Evolutionary conservation across 2,329 filamentous ascomycete genomes (phyloP), one percentile per base, ranked within the genome.

Genomic region (Pseudogymnoascus sp.): DNA sequence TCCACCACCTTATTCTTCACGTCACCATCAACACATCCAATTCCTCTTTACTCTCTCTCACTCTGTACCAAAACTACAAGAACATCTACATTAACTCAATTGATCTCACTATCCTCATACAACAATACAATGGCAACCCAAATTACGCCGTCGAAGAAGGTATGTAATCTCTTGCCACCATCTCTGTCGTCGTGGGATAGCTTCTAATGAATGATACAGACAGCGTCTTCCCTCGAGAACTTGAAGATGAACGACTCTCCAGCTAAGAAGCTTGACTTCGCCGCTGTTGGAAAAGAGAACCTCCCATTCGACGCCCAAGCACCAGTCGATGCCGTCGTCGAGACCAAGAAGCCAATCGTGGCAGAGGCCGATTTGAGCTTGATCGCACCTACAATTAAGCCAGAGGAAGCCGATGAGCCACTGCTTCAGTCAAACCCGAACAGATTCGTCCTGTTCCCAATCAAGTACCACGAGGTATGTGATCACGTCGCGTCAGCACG

Each of bases 391-490:
- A 77, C 77, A 21, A 80, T 87, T 74, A 88, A 88, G 78, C 70
- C 83, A 28, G 82, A 89, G 60, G 91, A 96, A 78, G 83, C 84
- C 64, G 84, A 92, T 64, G 95, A 99, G 84, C 95, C 95, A 64
- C 83, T 99, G 61, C 86, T 99, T 5, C 89, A 92, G 76, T 95
- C 97, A 80, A 99, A 99, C 80, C 89, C 92, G 66, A 86, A 96
- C 70, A 90, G 95, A 72, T 99, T 99, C 74, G 95, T 99, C 65
- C 84, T 99, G 66, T 99, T 99, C 80, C 95, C 95, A 69, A 96
- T 99, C 78, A 97, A 97, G 84, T 97, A 97, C 80, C 93, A 97
- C 74, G 93, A 97, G 88, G 93, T 97, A 80, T 78, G 91, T 84
- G 23, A 38, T 40, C 37, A 25, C 18, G 34, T 70, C 66, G 65